Evolutionary conservation across 768 basidiomycete species (phyloP), one percentile per base, ranked within the genome.

Genomic region (Porphyrellus cyaneotinctus): DNA sequence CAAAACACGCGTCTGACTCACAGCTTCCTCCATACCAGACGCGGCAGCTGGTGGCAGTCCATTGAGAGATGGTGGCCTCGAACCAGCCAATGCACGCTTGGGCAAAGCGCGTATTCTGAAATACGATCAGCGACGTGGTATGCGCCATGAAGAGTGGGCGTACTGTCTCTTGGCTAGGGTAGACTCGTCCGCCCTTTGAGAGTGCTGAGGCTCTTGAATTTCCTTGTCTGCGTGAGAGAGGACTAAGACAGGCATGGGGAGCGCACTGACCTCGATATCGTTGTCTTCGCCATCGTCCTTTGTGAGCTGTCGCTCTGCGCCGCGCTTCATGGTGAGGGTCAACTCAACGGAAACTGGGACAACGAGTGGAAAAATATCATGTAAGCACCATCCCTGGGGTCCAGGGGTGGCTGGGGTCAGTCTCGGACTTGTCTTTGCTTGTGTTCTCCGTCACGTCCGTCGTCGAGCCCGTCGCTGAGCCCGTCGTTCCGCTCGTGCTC

Each of bases 291-390:
- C 63, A 24, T 70, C 74, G 53, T 84, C 84, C 60, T 82, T 88
- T 12, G 77, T 74, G 31, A 91, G 63, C 60, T 91, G 85, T 54
- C 71, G 79, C 47, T 90, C 88, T 65, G 88, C 88, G 50, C 76
- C 78, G 66, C 88, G 80, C 70, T 91, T 91, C 85, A 89, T 85
- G 60, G 43, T 65, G 54, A 52, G 38, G 47, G 47, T 23, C 42
- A 54, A 44, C 47, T 28, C 4, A n/a, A 45, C 17, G 43, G 30
- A 45, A 48, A 38, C 20, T 26, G 24, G 26, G 30, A 28, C 20
- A 43, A 43, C n/a, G 13, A 43, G 56, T 49, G 58, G 39, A 49
- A 60, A 62, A 56, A 37, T 43, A 59, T 64, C 47, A 64, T 14
- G 50, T 61, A 59, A 71, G 50, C 45, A 22, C 28, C 10, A 32